These are phyloP conservation scores for Termitomyces sp. DNA, from an alignment of 768 basidiomycete genomes.

Conservation along the genomic window DNA sequence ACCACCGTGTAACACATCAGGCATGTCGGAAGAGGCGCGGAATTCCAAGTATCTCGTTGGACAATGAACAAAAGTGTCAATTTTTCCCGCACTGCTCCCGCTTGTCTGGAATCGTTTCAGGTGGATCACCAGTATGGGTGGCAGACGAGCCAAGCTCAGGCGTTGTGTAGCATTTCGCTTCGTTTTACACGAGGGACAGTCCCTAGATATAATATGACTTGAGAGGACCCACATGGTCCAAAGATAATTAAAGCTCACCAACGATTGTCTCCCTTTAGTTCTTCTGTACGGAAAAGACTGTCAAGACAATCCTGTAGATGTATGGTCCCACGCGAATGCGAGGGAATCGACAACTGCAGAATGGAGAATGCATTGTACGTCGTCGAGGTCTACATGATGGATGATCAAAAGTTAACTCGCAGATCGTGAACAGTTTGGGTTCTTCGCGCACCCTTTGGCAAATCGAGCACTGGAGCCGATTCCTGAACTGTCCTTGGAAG, in stretches of 20 bases:
- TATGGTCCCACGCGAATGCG: constrained; percentile 48
- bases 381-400: constrained; percentile 74
- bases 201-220: constrained; percentile 44
- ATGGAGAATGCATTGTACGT: constrained; percentile 98
- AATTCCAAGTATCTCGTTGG: constrained; percentile 57
- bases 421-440: constrained; percentile 10
- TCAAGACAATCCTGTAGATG: constrained; percentile 81
- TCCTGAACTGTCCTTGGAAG: constrained; percentile 97
- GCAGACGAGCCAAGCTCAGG: constrained; percentile 87
- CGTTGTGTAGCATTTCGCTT: constrained; percentile 84
- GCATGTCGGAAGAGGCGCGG: constrained; percentile 68
- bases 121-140: constrained; percentile 89
- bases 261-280: constrained; percentile 89
- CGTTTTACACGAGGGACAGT: constrained; percentile 91
- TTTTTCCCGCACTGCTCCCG: constrained; percentile 92
- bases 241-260: constrained; percentile 53
- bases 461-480: constrained; percentile 82
- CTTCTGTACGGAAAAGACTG: constrained; percentile 85
- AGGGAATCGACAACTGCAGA: constrained; percentile 84
- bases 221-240: too few species aligned
- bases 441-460: constrained; percentile 71
- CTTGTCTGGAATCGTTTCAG: constrained; percentile 90
- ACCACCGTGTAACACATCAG: constrained; percentile 35
- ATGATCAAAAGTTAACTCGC: neutral
- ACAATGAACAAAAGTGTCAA: constrained; percentile 93